Base-by-base conservation (phyloP, 75 land plant species). In the Chamaecyparis obtusa region DNA sequence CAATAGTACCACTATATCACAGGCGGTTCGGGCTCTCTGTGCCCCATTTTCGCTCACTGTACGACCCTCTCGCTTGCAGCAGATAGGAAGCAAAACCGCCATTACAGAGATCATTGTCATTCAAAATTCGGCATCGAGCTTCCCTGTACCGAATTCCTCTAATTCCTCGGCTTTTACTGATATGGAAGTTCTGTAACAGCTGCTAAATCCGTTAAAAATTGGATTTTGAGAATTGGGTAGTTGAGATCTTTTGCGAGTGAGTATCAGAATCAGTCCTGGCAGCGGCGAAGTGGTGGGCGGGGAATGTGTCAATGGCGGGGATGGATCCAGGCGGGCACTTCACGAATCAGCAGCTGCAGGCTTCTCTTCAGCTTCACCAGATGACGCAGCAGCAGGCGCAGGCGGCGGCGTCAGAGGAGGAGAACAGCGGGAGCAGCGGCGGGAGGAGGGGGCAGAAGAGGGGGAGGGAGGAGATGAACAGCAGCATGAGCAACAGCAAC, bases 351-450 rank as follows among this genome's bases (percentile, higher is more conserved):
- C 83, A 81, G 51, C 83, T 37, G 3, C 17, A 15, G 3, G n/a
- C n/a, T 13, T 81, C 48, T n/a, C 83, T 43, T 27, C 83, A 81
- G 15, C 83, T 37, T 27, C 69, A 24, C 69, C 49, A 43, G 83
- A 27, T 43, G n/a, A 74, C 69, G 0, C 69, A 33, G 3, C 83
- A 39, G n/a, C n/a, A n/a, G n/a, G n/a, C n/a, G n/a, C n/a, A n/a
- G n/a, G n/a, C n/a, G 41, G 41, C 41, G 41, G 2, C 41, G 17
- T 90, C 90, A 7, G 90, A 90, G n/a, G 90, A 90, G 24, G 90
- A 90, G 74, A 85, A 89, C 49, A 87, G 90, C 48, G 90, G 16
- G 2, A 51, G 83, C 16, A 81, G n/a, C 49, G 44, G 83, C 14
- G 83, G 51, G 87, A 44, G 81, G 27, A 36, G 86, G 35, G 56